Conservation (phyloP, 768 basidiomycete species). For the Pulveroboletus sp. region DNA sequence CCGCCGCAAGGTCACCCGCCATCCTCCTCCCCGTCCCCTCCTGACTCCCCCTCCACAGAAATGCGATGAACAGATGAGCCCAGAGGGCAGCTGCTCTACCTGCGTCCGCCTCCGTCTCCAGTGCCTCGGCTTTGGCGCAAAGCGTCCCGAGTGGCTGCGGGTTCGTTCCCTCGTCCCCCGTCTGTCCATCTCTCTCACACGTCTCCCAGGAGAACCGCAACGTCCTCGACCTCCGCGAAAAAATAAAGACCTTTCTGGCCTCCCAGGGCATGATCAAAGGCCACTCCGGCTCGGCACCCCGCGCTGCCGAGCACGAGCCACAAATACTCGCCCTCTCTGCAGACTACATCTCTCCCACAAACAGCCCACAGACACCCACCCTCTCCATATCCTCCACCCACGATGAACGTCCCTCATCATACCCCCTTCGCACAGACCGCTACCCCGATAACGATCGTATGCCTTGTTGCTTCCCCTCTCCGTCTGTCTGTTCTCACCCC, state of each 20-base stretch:
- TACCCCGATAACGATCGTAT: slow-evolving; percentile 31
- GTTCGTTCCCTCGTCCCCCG: slow-evolving; percentile 37
- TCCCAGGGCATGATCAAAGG: slow-evolving; percentile 90
- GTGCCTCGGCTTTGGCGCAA: slow-evolving; percentile 82
- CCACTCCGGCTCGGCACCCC: slow-evolving; percentile 69
- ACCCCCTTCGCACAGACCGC: slow-evolving; percentile 29
- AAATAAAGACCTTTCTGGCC: slow-evolving; percentile 75
- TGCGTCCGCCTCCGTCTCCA: slow-evolving; percentile 79
- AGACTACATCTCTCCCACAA: slow-evolving; percentile 40
- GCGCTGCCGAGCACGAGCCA: slow-evolving; percentile 53
- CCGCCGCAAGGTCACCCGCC: slow-evolving; percentile 65
- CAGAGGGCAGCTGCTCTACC: slow-evolving; percentile 65
- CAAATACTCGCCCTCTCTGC: slow-evolving; percentile 50
- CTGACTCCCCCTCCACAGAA: slow-evolving; percentile 50
- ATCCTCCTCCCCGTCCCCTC: slow-evolving; percentile 2
- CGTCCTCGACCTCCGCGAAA: slow-evolving; percentile 67
- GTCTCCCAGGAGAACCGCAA: slow-evolving; percentile 60
- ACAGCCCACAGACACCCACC: slow-evolving; percentile 46
- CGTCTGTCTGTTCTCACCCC: background rate
- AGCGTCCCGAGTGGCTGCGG: slow-evolving; percentile 83
- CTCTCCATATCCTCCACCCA: slow-evolving; percentile 43
- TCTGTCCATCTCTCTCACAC: slow-evolving; percentile 6
- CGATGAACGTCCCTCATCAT: slow-evolving; percentile 36
- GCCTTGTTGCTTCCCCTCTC: background rate
- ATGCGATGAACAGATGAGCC: slow-evolving; percentile 74